A percentile compares a stretch with the other conserved stretches of the same genome.
Evolutionary conservation across 2,329 filamentous ascomycete genomes (phyloP).

Genomic region (Neonectria coccinea): DNA sequence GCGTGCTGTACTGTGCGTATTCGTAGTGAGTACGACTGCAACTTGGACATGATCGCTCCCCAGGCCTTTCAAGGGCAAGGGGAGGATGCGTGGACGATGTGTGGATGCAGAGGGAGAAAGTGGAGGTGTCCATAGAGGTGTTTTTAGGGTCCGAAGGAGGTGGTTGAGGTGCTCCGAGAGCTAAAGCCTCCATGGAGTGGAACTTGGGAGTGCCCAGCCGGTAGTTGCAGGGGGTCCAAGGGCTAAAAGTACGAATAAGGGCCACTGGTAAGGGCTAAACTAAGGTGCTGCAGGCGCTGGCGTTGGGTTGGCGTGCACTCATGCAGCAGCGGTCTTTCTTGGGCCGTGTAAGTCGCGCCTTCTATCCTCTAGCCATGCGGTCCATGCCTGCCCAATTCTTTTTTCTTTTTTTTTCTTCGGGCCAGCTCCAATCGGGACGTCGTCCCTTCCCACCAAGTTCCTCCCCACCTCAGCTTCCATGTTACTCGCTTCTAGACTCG

Average conservation of each 20-base stretch:
- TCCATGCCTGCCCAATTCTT: constrained; percentile 9
- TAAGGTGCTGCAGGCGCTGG: constrained; percentile 23
- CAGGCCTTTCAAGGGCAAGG: not conserved
- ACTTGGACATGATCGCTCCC: not conserved
- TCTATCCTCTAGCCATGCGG: constrained; percentile 13
- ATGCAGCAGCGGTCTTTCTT: constrained; percentile 7
- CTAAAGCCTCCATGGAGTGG: not conserved
- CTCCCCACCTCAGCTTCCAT: constrained; percentile 19
- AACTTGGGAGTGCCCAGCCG: too few relatives aligned
- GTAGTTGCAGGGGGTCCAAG: not conserved
- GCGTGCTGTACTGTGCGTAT: constrained; percentile 11
- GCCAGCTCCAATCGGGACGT: constrained; percentile 24
- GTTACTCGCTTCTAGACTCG: not conserved
- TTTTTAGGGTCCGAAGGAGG: not conserved
- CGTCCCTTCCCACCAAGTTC: constrained; percentile 21
- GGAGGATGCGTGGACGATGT: constrained; percentile 1
- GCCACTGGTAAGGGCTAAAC: constrained; percentile 2
- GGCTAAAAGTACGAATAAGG: constrained; percentile 1
- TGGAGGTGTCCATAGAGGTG: constrained; percentile 28
- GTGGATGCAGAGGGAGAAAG: constrained; percentile 16
- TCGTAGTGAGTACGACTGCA: not conserved
- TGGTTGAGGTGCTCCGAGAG: constrained; percentile 7
- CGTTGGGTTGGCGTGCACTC: constrained; percentile 1
- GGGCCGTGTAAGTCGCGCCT: constrained; percentile 22
- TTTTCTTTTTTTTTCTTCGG: constrained; percentile 6